Conservation (phyloP, 73 alveolate genomes). For the Paramecium octaurelia region DNA sequence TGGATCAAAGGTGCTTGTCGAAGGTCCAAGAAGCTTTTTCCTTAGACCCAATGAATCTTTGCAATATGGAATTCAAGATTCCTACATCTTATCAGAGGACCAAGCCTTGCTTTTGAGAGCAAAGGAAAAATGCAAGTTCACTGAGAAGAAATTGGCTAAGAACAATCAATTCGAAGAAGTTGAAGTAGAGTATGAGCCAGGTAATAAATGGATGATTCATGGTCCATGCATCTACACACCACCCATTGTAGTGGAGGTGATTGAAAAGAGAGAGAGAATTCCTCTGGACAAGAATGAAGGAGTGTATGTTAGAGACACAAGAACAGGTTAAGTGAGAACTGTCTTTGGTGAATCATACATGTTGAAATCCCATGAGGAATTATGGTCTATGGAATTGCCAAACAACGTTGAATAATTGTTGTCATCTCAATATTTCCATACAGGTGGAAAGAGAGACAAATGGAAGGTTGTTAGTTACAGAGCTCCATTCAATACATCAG, state of each 20-base stretch:
- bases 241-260: slow-evolving; percentile 72
- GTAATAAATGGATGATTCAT: slow-evolving; percentile 86
- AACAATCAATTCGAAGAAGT: background rate
- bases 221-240: slow-evolving; percentile 85
- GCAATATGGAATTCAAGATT: slow-evolving; percentile 74
- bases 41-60: slow-evolving; percentile 81
- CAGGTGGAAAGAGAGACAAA: slow-evolving; percentile 66
- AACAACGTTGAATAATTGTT: slow-evolving; percentile 68
- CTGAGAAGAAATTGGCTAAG: slow-evolving; percentile 26
- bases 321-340: slow-evolving; percentile 76
- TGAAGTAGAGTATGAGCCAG: slow-evolving; percentile 65
- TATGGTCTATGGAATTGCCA: slow-evolving; percentile 80
- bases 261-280: slow-evolving; percentile 72
- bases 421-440: slow-evolving; percentile 38
- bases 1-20: slow-evolving; percentile 67
- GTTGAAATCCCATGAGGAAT: slow-evolving; percentile 87
- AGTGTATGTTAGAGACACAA: slow-evolving; percentile 81
- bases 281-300: slow-evolving; percentile 86
- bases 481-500: slow-evolving; percentile 80
- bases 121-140: slow-evolving; percentile 68
- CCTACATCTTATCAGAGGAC: slow-evolving; percentile 69
- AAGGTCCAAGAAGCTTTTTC: slow-evolving; percentile 79
- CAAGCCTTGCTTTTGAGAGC: slow-evolving; percentile 84
- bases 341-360: slow-evolving; percentile 78
- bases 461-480: slow-evolving; percentile 74